A percentile compares a stretch with the other conserved stretches of the same genome.
These are phyloP conservation scores for Leishmania arabica DNA, from an alignment of 208 protist genomes.

Conservation along the genomic window DNA sequence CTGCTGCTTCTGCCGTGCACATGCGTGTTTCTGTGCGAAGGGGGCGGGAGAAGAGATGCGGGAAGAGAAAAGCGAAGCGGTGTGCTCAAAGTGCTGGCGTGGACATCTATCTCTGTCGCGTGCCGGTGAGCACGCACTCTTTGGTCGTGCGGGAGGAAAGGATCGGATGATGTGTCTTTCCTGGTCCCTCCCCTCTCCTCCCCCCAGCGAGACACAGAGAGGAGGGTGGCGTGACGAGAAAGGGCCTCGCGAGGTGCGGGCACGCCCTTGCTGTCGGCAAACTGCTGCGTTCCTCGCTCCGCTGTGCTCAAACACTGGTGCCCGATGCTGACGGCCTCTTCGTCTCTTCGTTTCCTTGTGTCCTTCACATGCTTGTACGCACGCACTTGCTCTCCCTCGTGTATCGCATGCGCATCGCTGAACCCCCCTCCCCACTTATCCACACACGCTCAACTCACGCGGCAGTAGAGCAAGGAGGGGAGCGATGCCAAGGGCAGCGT, in stretches of 20 bases:
- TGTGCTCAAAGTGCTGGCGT: neutral
- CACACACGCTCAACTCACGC: neutral
- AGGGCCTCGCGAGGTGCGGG: neutral
- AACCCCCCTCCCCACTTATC: neutral
- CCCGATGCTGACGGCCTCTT: neutral
- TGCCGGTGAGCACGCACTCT: neutral
- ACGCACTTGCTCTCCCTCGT: neutral
- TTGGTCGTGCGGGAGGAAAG: neutral
- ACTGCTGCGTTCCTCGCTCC: neutral
- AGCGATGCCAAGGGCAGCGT: neutral
- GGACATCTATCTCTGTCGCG: neutral
- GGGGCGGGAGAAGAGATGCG: neutral
- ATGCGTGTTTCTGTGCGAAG: neutral
- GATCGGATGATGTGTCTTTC: neutral
- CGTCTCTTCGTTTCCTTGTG: neutral
- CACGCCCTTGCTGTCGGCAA: neutral
- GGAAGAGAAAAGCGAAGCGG: neutral
- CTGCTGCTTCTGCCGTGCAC: neutral
- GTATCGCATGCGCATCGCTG: neutral
- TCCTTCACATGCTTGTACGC: neutral
- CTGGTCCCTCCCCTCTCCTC: neutral
- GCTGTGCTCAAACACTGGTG: neutral
- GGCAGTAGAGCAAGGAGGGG: neutral
- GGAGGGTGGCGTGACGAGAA: neutral
- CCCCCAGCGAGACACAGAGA: neutral